Conservation (phyloP, 495 filamentous ascomycete genomes). For the Penicillium paxilli region DNA sequence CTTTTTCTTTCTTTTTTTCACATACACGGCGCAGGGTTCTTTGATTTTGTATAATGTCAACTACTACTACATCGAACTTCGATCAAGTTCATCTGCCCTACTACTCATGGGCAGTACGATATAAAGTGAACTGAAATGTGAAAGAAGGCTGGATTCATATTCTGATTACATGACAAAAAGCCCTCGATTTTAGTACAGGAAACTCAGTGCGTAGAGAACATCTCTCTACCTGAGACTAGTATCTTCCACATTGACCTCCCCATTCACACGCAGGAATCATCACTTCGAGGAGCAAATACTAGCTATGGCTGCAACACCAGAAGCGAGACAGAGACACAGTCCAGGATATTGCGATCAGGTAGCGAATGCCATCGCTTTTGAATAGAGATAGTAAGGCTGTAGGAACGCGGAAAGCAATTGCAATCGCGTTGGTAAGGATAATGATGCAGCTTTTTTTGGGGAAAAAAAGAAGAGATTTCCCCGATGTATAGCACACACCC, state of each 20-base stretch:
- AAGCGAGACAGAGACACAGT: not conserved
- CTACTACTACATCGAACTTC: not conserved
- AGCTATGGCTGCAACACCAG: not conserved
- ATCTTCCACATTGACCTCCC: not conserved
- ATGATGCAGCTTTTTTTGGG: conserved; percentile 29
- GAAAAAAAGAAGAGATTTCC: no score
- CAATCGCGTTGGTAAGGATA: conserved; percentile 5
- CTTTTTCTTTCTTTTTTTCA: not conserved
- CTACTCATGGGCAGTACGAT: not conserved
- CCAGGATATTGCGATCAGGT: not conserved
- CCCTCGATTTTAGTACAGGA: not conserved
- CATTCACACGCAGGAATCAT: no score
- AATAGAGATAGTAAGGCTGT: conserved; percentile 13
- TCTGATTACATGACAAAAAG: not conserved
- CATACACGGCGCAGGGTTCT: no score
- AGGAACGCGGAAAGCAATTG: conserved; percentile 4
- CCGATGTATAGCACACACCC: no score
- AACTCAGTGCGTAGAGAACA: not conserved
- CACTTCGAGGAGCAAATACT: not conserved
- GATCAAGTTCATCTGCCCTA: not conserved
- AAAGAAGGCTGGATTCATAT: not conserved
- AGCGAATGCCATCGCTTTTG: conserved; percentile 7
- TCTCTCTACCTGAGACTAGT: not conserved
- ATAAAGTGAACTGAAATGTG: not conserved
- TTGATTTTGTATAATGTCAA: no score